These are phyloP conservation scores for Aspergillus persii DNA, from an alignment of 2,329 filamentous ascomycete genomes.

Conservation along the genomic window DNA sequence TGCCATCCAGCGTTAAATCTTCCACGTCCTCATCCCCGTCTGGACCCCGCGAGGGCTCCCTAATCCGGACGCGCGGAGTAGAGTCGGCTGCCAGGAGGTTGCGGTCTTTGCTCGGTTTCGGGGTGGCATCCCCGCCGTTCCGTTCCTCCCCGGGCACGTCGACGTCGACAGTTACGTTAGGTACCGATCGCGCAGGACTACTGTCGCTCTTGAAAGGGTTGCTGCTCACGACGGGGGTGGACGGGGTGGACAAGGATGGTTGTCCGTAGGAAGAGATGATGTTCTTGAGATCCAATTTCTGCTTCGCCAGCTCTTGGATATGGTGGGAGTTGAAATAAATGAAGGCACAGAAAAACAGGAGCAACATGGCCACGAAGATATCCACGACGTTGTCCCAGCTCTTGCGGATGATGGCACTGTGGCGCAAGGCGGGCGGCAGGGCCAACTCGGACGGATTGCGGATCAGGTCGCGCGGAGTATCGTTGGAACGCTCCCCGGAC, in stretches of 20 bases:
- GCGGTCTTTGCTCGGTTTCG: constrained; percentile 25
- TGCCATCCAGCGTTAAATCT: constrained; percentile 26
- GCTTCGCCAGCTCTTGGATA: constrained; percentile 41
- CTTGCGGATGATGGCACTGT: constrained; percentile 46
- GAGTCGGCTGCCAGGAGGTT: constrained; percentile 21
- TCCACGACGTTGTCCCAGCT: constrained; percentile 47
- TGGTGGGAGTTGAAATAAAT: constrained; percentile 44
- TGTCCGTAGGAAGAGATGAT: constrained; percentile 42
- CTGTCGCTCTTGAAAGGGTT: constrained; percentile 27
- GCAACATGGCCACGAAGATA: constrained; percentile 42
- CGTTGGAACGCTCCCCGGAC: constrained; percentile 34
- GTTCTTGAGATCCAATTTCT: constrained; percentile 46
- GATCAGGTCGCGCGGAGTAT: constrained; percentile 37
- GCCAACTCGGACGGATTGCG: constrained; percentile 37
- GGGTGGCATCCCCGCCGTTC: constrained; percentile 27
- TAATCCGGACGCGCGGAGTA: constrained; percentile 40
- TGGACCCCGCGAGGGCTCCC: constrained; percentile 35
- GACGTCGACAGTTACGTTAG: constrained; percentile 34
- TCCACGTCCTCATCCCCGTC: constrained; percentile 34
- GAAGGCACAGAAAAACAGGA: constrained; percentile 41
- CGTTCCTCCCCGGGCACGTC: constrained; percentile 21
- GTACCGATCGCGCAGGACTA: constrained; percentile 20
- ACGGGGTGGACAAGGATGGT: constrained; percentile 36
- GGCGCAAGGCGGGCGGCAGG: constrained; percentile 38
- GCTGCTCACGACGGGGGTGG: constrained; percentile 34